phyloP scores from a whole-genome alignment of 2,329 filamentous ascomycete genomes.

The Knufia fluminis region DNA sequence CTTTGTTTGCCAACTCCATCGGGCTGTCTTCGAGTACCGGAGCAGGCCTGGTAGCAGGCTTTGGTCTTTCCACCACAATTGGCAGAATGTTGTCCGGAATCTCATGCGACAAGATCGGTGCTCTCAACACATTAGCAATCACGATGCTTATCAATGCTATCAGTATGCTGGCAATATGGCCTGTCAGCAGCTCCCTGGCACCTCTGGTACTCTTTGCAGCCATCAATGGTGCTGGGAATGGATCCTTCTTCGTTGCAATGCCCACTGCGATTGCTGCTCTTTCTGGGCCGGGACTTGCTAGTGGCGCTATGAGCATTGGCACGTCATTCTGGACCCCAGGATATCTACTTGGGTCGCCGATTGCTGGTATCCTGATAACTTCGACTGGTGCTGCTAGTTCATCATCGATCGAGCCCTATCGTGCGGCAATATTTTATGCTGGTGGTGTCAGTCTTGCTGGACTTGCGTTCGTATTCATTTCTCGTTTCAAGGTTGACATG shows the following conservation, averaged over 20 bases:
- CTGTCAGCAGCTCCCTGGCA: slow-evolving; percentile 45
- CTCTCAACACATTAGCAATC: slow-evolving; percentile 47
- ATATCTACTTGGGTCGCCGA: slow-evolving; percentile 52
- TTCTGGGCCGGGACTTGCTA: slow-evolving; percentile 29
- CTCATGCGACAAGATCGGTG: slow-evolving; percentile 45
- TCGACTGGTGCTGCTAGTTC: slow-evolving; percentile 41
- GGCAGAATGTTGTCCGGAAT: slow-evolving; percentile 49
- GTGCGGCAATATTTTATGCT: slow-evolving; percentile 55
- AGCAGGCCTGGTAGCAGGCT: slow-evolving; percentile 51
- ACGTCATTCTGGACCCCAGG: slow-evolving; percentile 53
- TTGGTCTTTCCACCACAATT: slow-evolving; percentile 52
- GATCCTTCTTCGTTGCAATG: slow-evolving; percentile 56
- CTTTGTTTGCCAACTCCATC: slow-evolving; percentile 47
- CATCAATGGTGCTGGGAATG: slow-evolving; percentile 52
- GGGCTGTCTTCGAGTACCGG: slow-evolving; percentile 45
- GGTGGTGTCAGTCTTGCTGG: slow-evolving; percentile 44
- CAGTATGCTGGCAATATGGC: slow-evolving; percentile 55
- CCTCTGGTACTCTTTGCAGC: slow-evolving; percentile 50
- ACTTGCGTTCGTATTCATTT: slow-evolving; percentile 34
- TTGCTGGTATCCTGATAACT: slow-evolving; percentile 51
- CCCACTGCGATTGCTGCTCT: slow-evolving; percentile 45
- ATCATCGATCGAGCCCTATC: slow-evolving; percentile 43
- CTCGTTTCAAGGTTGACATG: slow-evolving; percentile 34
- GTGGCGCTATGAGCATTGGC: slow-evolving; percentile 52
- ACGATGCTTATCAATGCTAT: slow-evolving; percentile 42